phyloP scores from a whole-genome alignment of 2,329 filamentous ascomycete species.

The Verticillium klebahnii region DNA sequence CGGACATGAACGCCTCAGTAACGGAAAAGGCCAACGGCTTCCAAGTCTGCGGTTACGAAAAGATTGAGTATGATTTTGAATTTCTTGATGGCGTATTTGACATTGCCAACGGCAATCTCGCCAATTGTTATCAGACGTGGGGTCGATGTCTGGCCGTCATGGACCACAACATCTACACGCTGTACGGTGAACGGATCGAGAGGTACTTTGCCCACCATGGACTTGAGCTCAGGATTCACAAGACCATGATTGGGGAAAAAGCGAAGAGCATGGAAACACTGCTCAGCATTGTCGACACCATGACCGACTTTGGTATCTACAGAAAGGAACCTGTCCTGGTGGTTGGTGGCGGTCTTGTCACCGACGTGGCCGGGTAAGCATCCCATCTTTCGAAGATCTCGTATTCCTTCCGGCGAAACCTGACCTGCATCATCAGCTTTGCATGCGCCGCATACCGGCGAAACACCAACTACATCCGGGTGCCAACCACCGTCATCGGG shows the following conservation, averaged over 20 bases:
- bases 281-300: constrained; percentile 65
- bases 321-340: constrained; percentile 65
- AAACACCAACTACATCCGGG: constrained; percentile 69
- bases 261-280: constrained; percentile 69
- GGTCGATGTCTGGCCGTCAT: constrained; percentile 63
- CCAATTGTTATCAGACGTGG: constrained; percentile 62
- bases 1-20: constrained; percentile 64
- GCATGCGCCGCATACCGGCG: constrained; percentile 68
- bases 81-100: constrained; percentile 69
- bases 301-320: constrained; percentile 69
- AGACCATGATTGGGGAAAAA: constrained; percentile 72
- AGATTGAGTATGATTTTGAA: constrained; percentile 71
- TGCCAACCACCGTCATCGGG: constrained; percentile 71
- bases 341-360: constrained; percentile 66
- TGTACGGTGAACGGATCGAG: constrained; percentile 64
- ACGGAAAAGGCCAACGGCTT: constrained; percentile 60
- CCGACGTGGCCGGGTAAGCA: constrained; percentile 55
- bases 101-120: constrained; percentile 53
- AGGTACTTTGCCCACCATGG: constrained; percentile 62
- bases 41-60: constrained; percentile 69
- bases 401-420: constrained; percentile 16
- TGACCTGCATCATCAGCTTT: constrained; percentile 40
- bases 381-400: constrained; percentile 25
- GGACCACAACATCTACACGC: constrained; percentile 65
- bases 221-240: constrained; percentile 60